Evolutionary conservation across 2,329 filamentous ascomycete species (phyloP).

Genomic region (Phyllosticta citrichinensis): DNA sequence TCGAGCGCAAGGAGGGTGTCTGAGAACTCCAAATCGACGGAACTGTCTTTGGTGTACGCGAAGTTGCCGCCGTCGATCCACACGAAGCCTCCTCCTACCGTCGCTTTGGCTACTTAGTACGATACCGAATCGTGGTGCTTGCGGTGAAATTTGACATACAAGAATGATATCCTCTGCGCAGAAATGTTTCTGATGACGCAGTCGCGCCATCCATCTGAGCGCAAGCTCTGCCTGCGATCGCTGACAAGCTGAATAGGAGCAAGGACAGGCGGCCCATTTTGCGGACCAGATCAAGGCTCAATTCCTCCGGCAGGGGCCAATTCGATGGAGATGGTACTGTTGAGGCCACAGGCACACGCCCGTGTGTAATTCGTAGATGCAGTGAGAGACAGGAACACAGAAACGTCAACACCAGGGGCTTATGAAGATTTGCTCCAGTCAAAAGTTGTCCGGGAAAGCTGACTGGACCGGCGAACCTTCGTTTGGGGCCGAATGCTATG

Average conservation of each 20-base stretch:
- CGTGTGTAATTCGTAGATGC: not conserved
- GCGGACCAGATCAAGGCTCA: not conserved
- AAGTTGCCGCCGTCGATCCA: conserved; percentile 12
- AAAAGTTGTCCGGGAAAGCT: not conserved
- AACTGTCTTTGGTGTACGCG: not conserved
- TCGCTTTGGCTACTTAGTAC: not conserved
- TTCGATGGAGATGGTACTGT: not conserved
- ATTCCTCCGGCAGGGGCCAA: not conserved
- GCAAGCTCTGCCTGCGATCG: not conserved
- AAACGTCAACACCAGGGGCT: not conserved
- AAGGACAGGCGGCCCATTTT: not conserved
- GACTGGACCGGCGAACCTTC: not conserved
- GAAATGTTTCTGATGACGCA: not conserved
- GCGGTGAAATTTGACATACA: not conserved
- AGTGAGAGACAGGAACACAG: not conserved
- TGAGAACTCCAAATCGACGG: conserved; percentile 4
- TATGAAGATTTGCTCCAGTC: not conserved
- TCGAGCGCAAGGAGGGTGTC: conserved; percentile 11
- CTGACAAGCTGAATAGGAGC: not conserved
- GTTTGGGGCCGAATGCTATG: not conserved
- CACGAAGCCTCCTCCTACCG: conserved; percentile 1
- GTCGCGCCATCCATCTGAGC: not conserved
- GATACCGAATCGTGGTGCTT: not conserved
- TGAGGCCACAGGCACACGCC: not conserved
- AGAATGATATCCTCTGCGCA: conserved; percentile 2